Percentiles rank a stretch among this genome's conserved stretches.
Evolutionary conservation across 345 rosid species (phyloP).

Genomic region (Clausena lansium): DNA sequence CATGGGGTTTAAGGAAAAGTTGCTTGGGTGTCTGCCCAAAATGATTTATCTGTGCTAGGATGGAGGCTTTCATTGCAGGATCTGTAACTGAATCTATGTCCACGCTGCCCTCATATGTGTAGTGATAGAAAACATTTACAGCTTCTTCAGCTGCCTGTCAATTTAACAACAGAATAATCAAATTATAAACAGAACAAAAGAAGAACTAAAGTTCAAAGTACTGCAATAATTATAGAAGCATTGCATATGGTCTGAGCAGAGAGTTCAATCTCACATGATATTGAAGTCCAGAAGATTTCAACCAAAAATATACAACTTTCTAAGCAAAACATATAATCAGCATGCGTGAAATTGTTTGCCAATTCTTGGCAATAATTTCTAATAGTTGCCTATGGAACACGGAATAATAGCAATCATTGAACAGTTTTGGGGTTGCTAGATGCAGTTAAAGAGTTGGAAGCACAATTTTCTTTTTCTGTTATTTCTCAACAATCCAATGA

Average conservation of each 20-base stretch:
- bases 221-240: not conserved
- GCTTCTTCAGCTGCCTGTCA: conserved; percentile 98
- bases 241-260: not conserved
- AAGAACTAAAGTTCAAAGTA: not conserved
- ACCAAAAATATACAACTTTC: not conserved
- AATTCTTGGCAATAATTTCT: not conserved
- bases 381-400: not conserved
- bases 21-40: conserved; percentile 99
- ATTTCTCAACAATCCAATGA: not conserved
- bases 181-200: not conserved
- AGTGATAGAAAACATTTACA: conserved; percentile 98
- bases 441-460: not conserved
- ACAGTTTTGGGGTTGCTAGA: not conserved
- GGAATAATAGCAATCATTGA: not conserved
- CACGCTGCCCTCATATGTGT: conserved; percentile 98
- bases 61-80: conserved; percentile 99
- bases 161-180: conserved; percentile 20
- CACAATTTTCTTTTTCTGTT: not conserved
- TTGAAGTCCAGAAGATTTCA: not conserved
- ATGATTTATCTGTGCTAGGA: conserved; percentile 97
- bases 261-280: not conserved
- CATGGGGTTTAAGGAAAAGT: conserved; percentile 90
- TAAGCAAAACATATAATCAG: not conserved
- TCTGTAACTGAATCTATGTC: conserved; percentile 98
- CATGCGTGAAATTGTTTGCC: not conserved